Conservation (phyloP, 805 yeast species). For the Candida insectorum region DNA sequence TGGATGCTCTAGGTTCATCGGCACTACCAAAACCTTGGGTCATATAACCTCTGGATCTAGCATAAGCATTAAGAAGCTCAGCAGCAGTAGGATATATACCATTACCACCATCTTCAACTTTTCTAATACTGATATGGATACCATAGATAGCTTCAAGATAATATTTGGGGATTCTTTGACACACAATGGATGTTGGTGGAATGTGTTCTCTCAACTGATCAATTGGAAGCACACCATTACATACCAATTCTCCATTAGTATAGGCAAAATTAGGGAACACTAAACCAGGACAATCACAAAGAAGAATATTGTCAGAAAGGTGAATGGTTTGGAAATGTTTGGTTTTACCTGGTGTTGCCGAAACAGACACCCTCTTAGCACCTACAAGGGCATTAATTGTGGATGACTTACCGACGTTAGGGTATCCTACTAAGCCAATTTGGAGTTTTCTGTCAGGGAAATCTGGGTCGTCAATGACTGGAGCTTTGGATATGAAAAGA, state of each 20-base stretch:
- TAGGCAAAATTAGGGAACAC: slow-evolving; percentile 98
- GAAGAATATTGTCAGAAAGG: slow-evolving; percentile 73
- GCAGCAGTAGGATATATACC: slow-evolving; percentile 81
- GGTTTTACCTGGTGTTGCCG: slow-evolving; percentile 98
- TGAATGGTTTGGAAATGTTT: slow-evolving; percentile 97
- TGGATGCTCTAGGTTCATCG: slow-evolving; percentile 91
- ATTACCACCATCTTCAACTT: slow-evolving; percentile 81
- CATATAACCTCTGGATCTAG: slow-evolving; percentile 95
- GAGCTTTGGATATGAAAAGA: slow-evolving; percentile 73
- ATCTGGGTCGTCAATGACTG: slow-evolving; percentile 59
- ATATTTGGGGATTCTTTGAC: slow-evolving; percentile 84
- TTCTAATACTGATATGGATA: slow-evolving; percentile 75
- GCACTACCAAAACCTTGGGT: slow-evolving; percentile 97
- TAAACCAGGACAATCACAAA: slow-evolving; percentile 98
- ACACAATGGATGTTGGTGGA: slow-evolving; percentile 82
- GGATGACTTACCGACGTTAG: slow-evolving; percentile 93
- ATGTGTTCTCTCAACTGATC: slow-evolving; percentile 92
- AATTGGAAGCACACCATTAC: slow-evolving; percentile 98
- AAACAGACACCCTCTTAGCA: slow-evolving; percentile 95
- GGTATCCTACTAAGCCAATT: slow-evolving; percentile 96
- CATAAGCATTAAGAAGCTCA: slow-evolving; percentile 87
- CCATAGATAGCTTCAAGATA: slow-evolving; percentile 91
- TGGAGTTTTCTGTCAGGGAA: slow-evolving; percentile 62
- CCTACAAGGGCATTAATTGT: slow-evolving; percentile 96
- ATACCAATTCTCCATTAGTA: slow-evolving; percentile 93